These are phyloP conservation scores for Quercus bicolor DNA, from an alignment of 306 rosid species.

Conservation along the genomic window DNA sequence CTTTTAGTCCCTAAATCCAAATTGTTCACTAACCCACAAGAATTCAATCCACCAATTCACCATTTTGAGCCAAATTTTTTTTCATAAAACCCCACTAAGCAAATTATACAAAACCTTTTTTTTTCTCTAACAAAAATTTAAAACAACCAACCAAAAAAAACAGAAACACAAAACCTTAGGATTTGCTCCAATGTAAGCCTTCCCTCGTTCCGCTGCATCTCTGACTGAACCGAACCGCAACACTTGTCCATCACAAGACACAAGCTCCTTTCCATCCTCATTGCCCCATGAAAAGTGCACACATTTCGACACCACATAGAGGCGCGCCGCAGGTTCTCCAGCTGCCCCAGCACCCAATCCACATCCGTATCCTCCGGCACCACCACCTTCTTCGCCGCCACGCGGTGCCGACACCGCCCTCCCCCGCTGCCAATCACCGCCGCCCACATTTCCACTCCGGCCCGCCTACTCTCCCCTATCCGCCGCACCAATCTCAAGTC, in stretches of 20 bases:
- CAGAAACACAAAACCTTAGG: constrained; percentile 52
- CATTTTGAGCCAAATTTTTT: background rate
- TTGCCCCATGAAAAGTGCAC: constrained; percentile 88
- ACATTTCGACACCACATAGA: constrained; percentile 99
- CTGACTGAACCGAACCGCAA: constrained; percentile 86
- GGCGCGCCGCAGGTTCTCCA: constrained; percentile 78
- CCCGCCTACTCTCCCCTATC: constrained; percentile 75
- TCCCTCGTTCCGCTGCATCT: constrained; percentile 92
- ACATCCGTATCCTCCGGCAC: constrained; percentile 61
- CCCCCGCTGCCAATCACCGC: constrained; percentile 52
- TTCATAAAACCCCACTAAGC: background rate
- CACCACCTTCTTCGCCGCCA: constrained; percentile 78
- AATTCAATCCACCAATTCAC: background rate
- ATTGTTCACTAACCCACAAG: background rate
- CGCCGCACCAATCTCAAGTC: constrained; percentile 66
- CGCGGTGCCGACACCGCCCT: constrained; percentile 69
- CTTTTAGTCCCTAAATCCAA: background rate
- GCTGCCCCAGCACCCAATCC: constrained; percentile 80
- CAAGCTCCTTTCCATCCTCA: constrained; percentile 67
- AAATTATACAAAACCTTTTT: background rate
- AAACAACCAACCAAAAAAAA: background rate
- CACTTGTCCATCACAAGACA: constrained; percentile 88
- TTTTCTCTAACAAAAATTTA: background rate
- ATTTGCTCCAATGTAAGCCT: constrained; percentile 98
- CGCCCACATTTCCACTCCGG: constrained; percentile 85